A percentile compares a stretch with the other conserved stretches of the same genome.
Evolutionary conservation across 2,329 filamentous ascomycete genomes (phyloP).

Genomic region (Hypoxylon sp.): DNA sequence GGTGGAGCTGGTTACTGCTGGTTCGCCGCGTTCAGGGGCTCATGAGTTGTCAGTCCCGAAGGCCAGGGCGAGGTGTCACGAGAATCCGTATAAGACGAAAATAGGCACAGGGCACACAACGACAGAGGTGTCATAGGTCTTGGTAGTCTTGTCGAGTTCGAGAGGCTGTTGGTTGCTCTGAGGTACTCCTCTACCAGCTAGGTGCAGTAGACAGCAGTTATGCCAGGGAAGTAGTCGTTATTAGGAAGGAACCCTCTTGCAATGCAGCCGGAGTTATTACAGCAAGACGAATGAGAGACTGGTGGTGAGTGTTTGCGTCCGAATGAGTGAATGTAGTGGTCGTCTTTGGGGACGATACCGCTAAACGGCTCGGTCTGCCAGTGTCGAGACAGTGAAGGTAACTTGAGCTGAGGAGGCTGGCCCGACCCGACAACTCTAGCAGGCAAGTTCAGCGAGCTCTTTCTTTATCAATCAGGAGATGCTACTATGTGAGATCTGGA

Average conservation of each 20-base stretch:
- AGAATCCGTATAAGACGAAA: conserved; percentile 18
- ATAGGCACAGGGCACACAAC: conserved; percentile 6
- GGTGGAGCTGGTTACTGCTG: conserved; percentile 1
- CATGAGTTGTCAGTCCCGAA: conserved; percentile 2
- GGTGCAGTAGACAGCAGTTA: conserved; percentile 1
- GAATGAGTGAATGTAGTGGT: conserved; percentile 23
- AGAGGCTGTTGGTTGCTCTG: background rate
- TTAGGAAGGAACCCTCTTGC: background rate
- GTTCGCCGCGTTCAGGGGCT: background rate
- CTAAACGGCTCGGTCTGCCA: conserved; percentile 7
- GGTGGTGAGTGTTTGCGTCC: conserved; percentile 7
- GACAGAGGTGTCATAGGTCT: too few relatives aligned
- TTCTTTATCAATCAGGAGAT: conserved; percentile 27
- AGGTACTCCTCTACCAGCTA: background rate
- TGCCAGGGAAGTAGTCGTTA: conserved; percentile 1
- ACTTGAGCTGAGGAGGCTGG: conserved; percentile 13
- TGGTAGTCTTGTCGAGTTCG: background rate
- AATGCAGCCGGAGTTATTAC: background rate
- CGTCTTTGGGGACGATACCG: conserved; percentile 11
- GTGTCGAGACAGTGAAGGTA: conserved; percentile 1
- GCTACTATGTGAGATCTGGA: conserved; percentile 25
- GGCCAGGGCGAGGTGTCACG: conserved; percentile 16
- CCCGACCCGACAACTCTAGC: background rate
- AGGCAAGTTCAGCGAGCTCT: conserved; percentile 15
- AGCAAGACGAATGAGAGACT: conserved; percentile 16